These are phyloP conservation scores for Pseudogymnoascus sp. DNA, from an alignment of 2,329 filamentous ascomycete species.

Conservation along the genomic window DNA sequence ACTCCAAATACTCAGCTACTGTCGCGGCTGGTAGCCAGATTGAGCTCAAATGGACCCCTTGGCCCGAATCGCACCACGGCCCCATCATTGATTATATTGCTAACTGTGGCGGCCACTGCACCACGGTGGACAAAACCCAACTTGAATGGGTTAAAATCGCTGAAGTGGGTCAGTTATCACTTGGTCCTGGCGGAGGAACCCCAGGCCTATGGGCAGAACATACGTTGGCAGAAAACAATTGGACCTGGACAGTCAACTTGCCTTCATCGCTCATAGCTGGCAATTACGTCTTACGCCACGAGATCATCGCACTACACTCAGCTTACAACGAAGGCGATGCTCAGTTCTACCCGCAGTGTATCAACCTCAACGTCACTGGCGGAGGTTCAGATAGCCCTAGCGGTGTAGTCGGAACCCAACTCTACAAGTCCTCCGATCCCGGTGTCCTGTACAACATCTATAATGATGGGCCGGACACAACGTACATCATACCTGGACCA, in stretches of 20 bases:
- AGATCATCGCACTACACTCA: slow-evolving; percentile 19
- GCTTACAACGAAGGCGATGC: slow-evolving; percentile 32
- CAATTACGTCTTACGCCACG: slow-evolving; percentile 19
- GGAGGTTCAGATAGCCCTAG: slow-evolving; percentile 14
- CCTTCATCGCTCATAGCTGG: slow-evolving; percentile 32
- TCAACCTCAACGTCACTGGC: slow-evolving; percentile 16
- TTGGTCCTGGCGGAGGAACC: slow-evolving; percentile 27
- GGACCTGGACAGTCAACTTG: slow-evolving; percentile 41
- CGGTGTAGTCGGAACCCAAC: slow-evolving; percentile 31
- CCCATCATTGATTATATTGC: slow-evolving; percentile 26
- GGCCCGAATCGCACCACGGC: slow-evolving; percentile 55
- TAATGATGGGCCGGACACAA: slow-evolving; percentile 17
- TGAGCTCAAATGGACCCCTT: slow-evolving; percentile 54
- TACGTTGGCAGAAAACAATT: slow-evolving; percentile 45
- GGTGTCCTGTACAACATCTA: slow-evolving; percentile 39
- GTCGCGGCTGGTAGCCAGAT: slow-evolving; percentile 52
- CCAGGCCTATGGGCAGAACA: slow-evolving; percentile 38
- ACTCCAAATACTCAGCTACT: slow-evolving; percentile 43
- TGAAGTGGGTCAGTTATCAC: slow-evolving; percentile 25
- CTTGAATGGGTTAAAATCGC: slow-evolving; percentile 37
- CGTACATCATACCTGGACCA: slow-evolving; percentile 31
- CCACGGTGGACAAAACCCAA: slow-evolving; percentile 31
- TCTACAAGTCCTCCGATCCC: slow-evolving; percentile 35
- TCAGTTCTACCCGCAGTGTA: slow-evolving; percentile 20
- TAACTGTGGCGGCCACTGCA: slow-evolving; percentile 33